These are phyloP conservation scores for Heritiera fomes DNA, from an alignment of 345 rosid species.

Conservation along the genomic window DNA sequence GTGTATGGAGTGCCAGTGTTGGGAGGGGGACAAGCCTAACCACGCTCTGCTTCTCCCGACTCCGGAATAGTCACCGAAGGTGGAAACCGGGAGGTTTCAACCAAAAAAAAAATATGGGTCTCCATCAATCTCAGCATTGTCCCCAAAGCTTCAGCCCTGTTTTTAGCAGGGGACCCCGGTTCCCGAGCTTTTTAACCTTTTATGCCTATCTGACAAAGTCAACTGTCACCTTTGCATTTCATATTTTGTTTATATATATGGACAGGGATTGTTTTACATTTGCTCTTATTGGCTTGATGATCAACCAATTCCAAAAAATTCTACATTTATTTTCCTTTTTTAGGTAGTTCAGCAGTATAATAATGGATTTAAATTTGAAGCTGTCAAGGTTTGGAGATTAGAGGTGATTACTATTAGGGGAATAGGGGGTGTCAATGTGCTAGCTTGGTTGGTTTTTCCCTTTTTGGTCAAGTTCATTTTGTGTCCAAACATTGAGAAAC, in stretches of 20 bases:
- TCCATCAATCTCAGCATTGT: background rate
- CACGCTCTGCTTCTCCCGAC: too few relatives aligned
- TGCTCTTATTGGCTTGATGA: background rate
- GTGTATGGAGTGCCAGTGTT: too few relatives aligned
- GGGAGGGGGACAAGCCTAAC: too few relatives aligned
- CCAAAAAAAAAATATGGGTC: too few relatives aligned
- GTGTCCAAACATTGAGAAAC: too few relatives aligned
- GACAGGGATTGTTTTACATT: background rate
- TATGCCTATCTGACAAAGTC: background rate
- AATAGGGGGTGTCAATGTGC: too few relatives aligned
- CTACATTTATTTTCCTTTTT: background rate
- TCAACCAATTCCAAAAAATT: background rate
- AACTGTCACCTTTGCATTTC: background rate
- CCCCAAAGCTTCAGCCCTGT: background rate
- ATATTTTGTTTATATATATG: background rate
- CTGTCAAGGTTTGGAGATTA: background rate
- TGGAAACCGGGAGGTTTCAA: too few relatives aligned
- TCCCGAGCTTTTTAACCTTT: background rate
- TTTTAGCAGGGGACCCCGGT: background rate
- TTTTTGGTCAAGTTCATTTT: too few relatives aligned
- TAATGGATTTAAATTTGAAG: background rate
- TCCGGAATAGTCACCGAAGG: too few relatives aligned
- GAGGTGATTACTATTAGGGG: background rate
- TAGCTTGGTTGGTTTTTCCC: too few relatives aligned
- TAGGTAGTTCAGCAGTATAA: background rate